Evolutionary conservation across 163 green algal species (phyloP), one percentile per base, ranked within the genome.

Genomic region (Scenedesmus sp.): DNA sequence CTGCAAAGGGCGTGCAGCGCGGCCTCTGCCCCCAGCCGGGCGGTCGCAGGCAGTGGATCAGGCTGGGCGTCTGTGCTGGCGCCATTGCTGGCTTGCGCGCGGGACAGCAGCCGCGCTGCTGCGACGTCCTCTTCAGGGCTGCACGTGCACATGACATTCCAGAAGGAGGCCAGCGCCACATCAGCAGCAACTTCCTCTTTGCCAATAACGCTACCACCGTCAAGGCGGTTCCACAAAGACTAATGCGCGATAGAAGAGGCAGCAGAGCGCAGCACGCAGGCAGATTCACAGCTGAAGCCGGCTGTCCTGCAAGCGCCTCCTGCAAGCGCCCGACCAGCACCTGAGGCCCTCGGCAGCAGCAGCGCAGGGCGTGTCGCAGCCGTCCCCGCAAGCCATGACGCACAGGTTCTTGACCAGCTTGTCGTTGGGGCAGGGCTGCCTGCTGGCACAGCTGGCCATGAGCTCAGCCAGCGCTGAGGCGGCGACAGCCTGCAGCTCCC

Each of bases 351-450:
- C 89, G 0, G 84, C 72, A 0, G 89, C 78, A 80, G 92, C 68
- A 15, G 79, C 91, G 44, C 33, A 89, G 15, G 95, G 97, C 42
- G 94, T 96, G 65, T 95, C 94, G 1, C 37, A 81, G 0, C 92
- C 80, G 92, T 98, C 97, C 2, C 93, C 92, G 87, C 96, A 98
- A 0, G 96, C 96, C 94, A 99, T 97, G 33, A 49, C 81, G 40
- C 92, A 96, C 9, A 99, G 46, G 91, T 99, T 99, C 61, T 93
- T 94, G 3, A 99, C 76, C 16, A 99, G 93, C 95, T 98, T 99
- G 59, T 97, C 95, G 80, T 97, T 98, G 42, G 98, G 97, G 56
- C 91, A 97, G 37, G 97, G 96, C 22, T 89, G 81, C 22, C 89
- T 73, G 1, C 59, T 35, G 0, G 83, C 82, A 90, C 95, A 98